Conservation (phyloP, 176 grass and related monocot genomes). For the Carex pumila region DNA sequence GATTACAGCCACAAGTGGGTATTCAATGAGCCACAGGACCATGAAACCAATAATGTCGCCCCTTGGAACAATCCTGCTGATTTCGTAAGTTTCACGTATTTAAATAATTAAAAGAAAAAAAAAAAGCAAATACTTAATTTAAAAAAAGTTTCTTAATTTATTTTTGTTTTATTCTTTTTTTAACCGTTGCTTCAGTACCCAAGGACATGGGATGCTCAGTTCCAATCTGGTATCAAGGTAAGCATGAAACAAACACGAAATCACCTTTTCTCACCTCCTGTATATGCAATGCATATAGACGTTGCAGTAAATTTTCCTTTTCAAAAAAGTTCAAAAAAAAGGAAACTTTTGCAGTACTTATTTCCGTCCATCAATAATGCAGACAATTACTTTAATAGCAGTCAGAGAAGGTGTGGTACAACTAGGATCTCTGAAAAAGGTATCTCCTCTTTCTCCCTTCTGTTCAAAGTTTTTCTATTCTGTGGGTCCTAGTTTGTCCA, state of each 20-base stretch:
- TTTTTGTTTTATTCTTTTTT: background rate
- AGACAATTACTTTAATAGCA: conserved; percentile 82
- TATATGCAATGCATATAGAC: background rate
- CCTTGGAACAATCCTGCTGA: conserved; percentile 48
- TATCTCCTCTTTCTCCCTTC: conserved; percentile 25
- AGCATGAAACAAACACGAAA: background rate
- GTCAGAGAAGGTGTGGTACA: conserved; percentile 96
- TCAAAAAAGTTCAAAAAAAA: background rate
- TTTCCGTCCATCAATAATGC: conserved; percentile 8
- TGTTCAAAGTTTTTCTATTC: background rate
- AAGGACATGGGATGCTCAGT: conserved; percentile 88
- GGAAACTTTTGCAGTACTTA: background rate
- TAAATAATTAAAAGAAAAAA: background rate
- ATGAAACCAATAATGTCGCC: conserved; percentile 24
- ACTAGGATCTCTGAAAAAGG: conserved; percentile 69
- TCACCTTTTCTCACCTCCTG: background rate
- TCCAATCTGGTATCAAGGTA: conserved; percentile 73
- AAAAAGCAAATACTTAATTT: background rate
- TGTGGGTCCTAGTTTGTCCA: background rate
- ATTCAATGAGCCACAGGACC: conserved; percentile 39
- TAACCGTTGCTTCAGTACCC: conserved; percentile 37
- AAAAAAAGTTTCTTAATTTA: background rate
- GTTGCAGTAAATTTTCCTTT: background rate
- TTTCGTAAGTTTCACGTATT: conserved; percentile 27
- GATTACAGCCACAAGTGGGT: conserved; percentile 61